Percentiles rank a stretch among this genome's conserved stretches.
Conservation (phyloP, 2,329 filamentous ascomycete species). For the Colletotrichum eleusines region DNA sequence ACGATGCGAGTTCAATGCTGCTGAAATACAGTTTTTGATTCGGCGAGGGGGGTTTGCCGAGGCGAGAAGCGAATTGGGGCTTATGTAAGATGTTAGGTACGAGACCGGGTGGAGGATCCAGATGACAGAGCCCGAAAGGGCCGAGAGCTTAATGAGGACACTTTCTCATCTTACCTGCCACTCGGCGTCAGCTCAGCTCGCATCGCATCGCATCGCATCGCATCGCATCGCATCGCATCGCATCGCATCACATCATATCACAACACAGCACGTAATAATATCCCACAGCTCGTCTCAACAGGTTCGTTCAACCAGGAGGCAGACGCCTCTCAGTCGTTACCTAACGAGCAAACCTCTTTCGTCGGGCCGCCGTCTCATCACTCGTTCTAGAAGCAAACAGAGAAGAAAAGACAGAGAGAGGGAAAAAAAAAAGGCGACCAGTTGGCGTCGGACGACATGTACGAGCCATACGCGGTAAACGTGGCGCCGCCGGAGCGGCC, state of each 20-base stretch:
- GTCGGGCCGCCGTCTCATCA: not conserved
- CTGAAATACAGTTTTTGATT: not conserved
- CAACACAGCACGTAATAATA: not conserved
- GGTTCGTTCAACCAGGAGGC: not conserved
- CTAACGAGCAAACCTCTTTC: not conserved
- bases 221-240: not conserved
- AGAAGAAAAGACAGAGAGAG: not conserved
- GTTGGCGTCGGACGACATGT: not conserved
- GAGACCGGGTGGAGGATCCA: constrained; percentile 9
- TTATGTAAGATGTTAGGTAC: constrained; percentile 11
- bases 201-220: not conserved
- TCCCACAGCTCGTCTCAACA: not conserved
- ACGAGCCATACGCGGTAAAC: constrained; percentile 16
- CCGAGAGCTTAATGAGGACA: constrained; percentile 3
- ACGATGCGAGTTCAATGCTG: not conserved
- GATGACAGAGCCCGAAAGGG: constrained; percentile 10
- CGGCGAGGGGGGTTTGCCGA: not conserved
- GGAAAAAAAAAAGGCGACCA: not conserved
- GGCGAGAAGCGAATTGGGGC: not conserved
- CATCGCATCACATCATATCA: not conserved
- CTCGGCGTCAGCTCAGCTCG: not conserved
- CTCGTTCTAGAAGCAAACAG: not conserved
- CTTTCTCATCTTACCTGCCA: not conserved
- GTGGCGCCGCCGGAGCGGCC: constrained; percentile 13
- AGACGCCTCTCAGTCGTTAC: not conserved